A percentile compares a stretch with the other conserved stretches of the same genome.
Evolutionary conservation across 23 red algal species (phyloP).

Genomic region (Pyropia haitanensis): DNA sequence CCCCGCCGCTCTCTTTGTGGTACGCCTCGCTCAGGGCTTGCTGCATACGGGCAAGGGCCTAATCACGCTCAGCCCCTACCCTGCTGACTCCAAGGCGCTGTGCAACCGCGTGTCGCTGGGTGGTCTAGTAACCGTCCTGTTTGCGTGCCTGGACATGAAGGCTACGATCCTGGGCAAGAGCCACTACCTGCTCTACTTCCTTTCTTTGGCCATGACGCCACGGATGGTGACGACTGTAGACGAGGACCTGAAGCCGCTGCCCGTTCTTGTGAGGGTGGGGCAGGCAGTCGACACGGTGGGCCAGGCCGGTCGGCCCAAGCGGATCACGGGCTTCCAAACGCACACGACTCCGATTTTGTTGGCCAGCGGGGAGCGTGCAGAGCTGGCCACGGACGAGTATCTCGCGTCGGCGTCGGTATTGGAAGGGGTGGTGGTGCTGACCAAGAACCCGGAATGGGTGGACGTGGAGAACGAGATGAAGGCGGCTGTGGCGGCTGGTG

Average conservation of each 20-base stretch:
- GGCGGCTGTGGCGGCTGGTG: not conserved
- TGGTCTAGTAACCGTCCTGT: slow-evolving; percentile 83
- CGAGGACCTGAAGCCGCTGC: slow-evolving; percentile 76
- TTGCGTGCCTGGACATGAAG: slow-evolving; percentile 65
- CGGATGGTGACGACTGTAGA: slow-evolving; percentile 90
- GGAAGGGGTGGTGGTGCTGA: slow-evolving; percentile 85
- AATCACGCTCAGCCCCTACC: slow-evolving; percentile 73
- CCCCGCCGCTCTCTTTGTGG: slow-evolving; percentile 59
- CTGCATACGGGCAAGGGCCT: slow-evolving; percentile 80
- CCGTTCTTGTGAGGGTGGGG: slow-evolving; percentile 78
- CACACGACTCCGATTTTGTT: slow-evolving; percentile 92
- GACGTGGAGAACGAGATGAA: slow-evolving; percentile 9
- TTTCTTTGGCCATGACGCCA: slow-evolving; percentile 66
- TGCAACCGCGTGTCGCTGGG: slow-evolving; percentile 54
- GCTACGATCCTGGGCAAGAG: slow-evolving; percentile 77
- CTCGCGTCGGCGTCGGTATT: slow-evolving; percentile 47
- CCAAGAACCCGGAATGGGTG: slow-evolving; percentile 73
- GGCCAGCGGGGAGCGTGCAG: slow-evolving; percentile 75
- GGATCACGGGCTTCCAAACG: slow-evolving; percentile 94
- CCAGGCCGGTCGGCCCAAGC: slow-evolving; percentile 80
- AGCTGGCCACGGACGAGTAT: slow-evolving; percentile 94
- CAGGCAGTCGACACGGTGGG: slow-evolving; percentile 97
- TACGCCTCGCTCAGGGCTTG: slow-evolving; percentile 87
- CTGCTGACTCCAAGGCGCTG: slow-evolving; percentile 56
- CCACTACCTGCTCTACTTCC: slow-evolving; percentile 88